Evolutionary conservation across 345 rosid species (phyloP).

Genomic region (Kernera saxatilis): DNA sequence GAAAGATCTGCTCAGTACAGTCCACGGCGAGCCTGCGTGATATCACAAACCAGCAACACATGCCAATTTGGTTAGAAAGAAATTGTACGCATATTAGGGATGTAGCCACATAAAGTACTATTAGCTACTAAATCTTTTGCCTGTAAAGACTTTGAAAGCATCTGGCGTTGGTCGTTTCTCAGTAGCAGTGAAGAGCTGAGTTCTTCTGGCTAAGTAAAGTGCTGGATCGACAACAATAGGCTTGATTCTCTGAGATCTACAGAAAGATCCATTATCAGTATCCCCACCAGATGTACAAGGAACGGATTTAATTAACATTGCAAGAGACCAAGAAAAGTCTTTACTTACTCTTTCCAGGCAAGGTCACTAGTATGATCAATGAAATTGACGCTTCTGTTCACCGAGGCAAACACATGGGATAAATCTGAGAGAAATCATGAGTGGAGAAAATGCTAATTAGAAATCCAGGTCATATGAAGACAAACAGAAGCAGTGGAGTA

Average conservation of each 20-base stretch:
- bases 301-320: background rate
- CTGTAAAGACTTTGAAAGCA: slow-evolving; percentile 89
- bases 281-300: background rate
- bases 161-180: slow-evolving; percentile 75
- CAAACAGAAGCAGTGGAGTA: slow-evolving; percentile 7
- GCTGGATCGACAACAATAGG: slow-evolving; percentile 95
- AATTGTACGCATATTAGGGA: background rate
- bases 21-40: slow-evolving; percentile 87
- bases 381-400: slow-evolving; percentile 81
- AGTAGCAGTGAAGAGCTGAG: slow-evolving; percentile 81
- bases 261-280: slow-evolving; percentile 17
- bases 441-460: background rate
- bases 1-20: slow-evolving; percentile 73
- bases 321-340: background rate
- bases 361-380: slow-evolving; percentile 93
- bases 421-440: slow-evolving; percentile 54
- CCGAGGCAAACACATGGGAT: slow-evolving; percentile 72
- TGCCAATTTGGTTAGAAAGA: slow-evolving; percentile 14
- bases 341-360: slow-evolving; percentile 97
- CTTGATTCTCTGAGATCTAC: slow-evolving; percentile 71
- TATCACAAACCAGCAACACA: slow-evolving; percentile 19
- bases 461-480: slow-evolving; percentile 13
- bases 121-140: slow-evolving; percentile 33
- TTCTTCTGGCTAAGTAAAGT: slow-evolving; percentile 78
- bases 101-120: background rate